Conservation (phyloP, 169 alveolate genomes). For the Eimeria tenella region DNA sequence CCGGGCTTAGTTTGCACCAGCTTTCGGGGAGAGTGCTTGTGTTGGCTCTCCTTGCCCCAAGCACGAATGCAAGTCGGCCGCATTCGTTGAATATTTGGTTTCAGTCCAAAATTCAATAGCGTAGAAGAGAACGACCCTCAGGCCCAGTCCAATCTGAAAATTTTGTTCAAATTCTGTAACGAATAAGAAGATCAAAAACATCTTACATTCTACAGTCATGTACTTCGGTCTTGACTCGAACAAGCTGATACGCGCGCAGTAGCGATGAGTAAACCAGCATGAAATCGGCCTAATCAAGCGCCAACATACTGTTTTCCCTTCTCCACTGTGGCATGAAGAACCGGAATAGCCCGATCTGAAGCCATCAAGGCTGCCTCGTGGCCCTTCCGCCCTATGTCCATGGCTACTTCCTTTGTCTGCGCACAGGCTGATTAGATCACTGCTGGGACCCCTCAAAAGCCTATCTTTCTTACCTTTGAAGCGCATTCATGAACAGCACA, state of each 20-base stretch:
- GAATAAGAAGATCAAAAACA: not conserved
- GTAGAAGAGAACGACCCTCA: conserved; percentile 68
- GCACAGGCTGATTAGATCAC: not conserved
- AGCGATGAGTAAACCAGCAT: not conserved
- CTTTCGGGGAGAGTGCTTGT: not conserved
- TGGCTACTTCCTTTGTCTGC: conserved; percentile 62
- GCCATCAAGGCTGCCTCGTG: conserved; percentile 32
- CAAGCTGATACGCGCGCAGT: not conserved
- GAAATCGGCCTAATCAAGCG: not conserved
- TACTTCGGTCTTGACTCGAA: conserved; percentile 56
- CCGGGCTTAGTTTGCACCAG: conserved; percentile 16
- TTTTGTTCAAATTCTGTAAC: not conserved
- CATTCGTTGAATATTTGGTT: not conserved
- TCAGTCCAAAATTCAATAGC: conserved; percentile 12
- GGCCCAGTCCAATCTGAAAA: conserved; percentile 61
- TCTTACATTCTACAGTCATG: conserved; percentile 52
- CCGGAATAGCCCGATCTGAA: conserved; percentile 51
- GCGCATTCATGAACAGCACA: conserved; percentile 58
- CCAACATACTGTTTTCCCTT: conserved; percentile 68
- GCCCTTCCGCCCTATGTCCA: conserved; percentile 56
- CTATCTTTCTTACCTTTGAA: conserved; percentile 25
- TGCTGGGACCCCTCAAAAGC: not conserved
- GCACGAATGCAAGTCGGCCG: not conserved
- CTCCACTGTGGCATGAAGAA: conserved; percentile 58
- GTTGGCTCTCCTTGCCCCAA: not conserved